Percentiles rank a stretch among this genome's conserved stretches.
Evolutionary conservation across 1,284 basidiomycete species (phyloP).

Genomic region (Entoloma clypeatum): DNA sequence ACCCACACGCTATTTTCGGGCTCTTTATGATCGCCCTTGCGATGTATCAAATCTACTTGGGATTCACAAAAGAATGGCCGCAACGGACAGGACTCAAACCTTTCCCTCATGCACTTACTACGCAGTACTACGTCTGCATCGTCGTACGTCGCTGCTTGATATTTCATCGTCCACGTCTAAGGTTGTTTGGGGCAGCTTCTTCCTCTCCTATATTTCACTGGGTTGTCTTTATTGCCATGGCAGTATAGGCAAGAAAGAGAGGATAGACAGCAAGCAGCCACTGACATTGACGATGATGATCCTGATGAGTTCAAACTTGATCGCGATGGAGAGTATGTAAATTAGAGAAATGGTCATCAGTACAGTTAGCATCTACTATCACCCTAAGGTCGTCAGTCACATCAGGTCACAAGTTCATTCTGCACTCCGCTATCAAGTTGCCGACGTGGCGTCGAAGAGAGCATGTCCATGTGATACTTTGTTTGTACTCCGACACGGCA

Average conservation of each 20-base stretch:
- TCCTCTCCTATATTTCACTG: constrained; percentile 42
- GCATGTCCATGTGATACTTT: too few species aligned
- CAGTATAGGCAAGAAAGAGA: constrained; percentile 43
- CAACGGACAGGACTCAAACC: constrained; percentile 37
- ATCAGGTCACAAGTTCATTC: too few species aligned
- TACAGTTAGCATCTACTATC: too few species aligned
- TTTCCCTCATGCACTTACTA: constrained; percentile 36
- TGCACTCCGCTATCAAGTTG: too few species aligned
- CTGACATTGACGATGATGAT: constrained; percentile 11
- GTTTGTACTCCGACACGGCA: too few species aligned
- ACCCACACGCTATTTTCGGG: constrained; percentile 53
- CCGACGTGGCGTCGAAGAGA: too few species aligned
- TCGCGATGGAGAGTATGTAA: too few species aligned
- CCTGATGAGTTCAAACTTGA: too few species aligned
- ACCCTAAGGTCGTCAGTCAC: too few species aligned
- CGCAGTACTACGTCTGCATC: constrained; percentile 50
- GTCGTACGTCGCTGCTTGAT: constrained; percentile 36
- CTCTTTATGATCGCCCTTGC: constrained; percentile 46
- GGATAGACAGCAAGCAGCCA: background rate
- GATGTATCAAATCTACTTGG: constrained; percentile 51
- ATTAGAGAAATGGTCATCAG: too few species aligned
- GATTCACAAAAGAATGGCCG: constrained; percentile 47
- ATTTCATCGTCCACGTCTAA: background rate
- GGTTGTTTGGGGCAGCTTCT: constrained; percentile 33
- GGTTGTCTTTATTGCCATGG: constrained; percentile 43